Evolutionary conservation across 2,329 filamentous ascomycete species (phyloP), one percentile per base, ranked within the genome.

Genomic region (Nakataea oryzae): DNA sequence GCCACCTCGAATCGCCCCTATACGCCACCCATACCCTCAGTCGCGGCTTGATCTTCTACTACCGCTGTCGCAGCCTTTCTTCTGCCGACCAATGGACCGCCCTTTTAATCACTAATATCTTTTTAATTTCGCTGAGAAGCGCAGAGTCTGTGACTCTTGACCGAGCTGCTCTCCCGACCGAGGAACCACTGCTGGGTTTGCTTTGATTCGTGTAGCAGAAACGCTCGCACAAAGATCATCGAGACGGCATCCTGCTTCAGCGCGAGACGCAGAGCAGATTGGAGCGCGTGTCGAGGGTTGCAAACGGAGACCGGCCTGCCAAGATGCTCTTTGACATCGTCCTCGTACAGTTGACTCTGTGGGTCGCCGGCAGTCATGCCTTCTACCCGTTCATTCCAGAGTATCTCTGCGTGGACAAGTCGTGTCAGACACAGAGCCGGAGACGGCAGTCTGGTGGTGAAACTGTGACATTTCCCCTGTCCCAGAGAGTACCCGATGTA

Each of bases 301-400:
- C 41, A n/a, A 21, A 50, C 41, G 41, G 21, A 50, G 5, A 50
- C 21, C 27, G n/a, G 14, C 13, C 32, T 57, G n/a, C 62, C 69
- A 73, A 62, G 64, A 82, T 82, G 80, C 74, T 74, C 65, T 68
- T 74, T 59, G 66, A 69, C 61, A 64, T 70, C 56, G 60, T 76
- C 63, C 66, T 82, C 56, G 67, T 79, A 63, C 78, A 78, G 68
- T 69, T 84, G 69, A 75, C 78, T 66, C 69, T 83, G 69, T 82
- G 77, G 73, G 73, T 75, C 62, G 72, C 76, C 54, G 70, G 74
- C 59, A 74, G 74, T 62, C 70, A 76, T 61, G 81, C 81, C 61
- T 81, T 84, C 69, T 79, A 72, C 59, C 78, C 78, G 5, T 82
- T 75, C 68, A 70, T 68, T 27, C 78, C 79, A 62, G 41, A 50